Evolutionary conservation across 306 rosid genomes (phyloP).

Genomic region (Carpinus viminea): DNA sequence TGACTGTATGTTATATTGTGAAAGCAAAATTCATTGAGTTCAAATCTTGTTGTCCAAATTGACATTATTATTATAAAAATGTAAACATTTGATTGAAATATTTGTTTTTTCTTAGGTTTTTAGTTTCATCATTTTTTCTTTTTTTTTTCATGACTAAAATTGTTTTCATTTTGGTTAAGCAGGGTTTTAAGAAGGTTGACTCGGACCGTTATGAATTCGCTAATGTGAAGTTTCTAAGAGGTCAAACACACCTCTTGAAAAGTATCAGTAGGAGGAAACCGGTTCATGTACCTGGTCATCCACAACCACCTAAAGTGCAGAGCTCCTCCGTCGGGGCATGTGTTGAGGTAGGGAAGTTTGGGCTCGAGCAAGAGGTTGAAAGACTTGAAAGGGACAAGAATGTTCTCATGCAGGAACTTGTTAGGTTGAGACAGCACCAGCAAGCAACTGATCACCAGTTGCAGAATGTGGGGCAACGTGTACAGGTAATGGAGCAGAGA

Average conservation of each 20-base stretch:
- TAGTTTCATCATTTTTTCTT: not conserved
- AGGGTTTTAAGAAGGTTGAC: conserved; percentile 70
- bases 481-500: conserved; percentile 68
- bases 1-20: not conserved
- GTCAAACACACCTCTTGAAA: conserved; percentile 59
- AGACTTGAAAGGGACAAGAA: conserved; percentile 64
- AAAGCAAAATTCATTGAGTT: not conserved
- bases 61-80: not conserved
- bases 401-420: conserved; percentile 72
- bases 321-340: conserved; percentile 42
- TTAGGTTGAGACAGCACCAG: conserved; percentile 63
- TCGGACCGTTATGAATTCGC: conserved; percentile 75
- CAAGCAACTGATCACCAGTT: conserved; percentile 57
- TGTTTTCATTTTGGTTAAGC: conserved; percentile 24
- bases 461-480: conserved; percentile 57
- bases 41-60: not conserved
- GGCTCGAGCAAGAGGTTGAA: conserved; percentile 59
- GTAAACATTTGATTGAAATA: not conserved
- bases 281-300: conserved; percentile 36
- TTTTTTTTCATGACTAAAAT: not conserved
- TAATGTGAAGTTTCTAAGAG: conserved; percentile 60
- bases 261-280: conserved; percentile 53
- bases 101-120: not conserved
- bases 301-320: conserved; percentile 39
- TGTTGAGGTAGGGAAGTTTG: conserved; percentile 50